Evolutionary conservation across 768 basidiomycete genomes (phyloP).

Genomic region (Pholiota conissans): DNA sequence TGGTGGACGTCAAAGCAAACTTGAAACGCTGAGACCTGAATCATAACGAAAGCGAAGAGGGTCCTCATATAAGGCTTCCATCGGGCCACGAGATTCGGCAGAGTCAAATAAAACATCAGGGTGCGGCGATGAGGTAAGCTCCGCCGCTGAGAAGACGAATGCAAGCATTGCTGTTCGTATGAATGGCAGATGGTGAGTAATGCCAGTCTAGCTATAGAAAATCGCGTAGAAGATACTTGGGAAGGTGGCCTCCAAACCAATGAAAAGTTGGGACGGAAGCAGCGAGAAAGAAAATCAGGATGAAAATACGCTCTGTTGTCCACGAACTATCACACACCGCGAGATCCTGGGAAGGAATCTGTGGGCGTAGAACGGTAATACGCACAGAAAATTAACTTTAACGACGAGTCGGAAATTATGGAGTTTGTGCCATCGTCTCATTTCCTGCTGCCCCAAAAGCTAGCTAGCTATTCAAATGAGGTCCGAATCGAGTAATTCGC

Average conservation of each 20-base stretch:
- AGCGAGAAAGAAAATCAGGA: background rate
- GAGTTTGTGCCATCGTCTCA: no score
- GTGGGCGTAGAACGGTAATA: background rate
- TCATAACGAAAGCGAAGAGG: constrained; percentile 1
- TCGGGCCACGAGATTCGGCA: constrained; percentile 6
- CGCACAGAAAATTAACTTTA: background rate
- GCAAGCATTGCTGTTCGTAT: background rate
- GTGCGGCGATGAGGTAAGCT: constrained; percentile 20
- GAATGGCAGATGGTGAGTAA: background rate
- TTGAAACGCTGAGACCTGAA: constrained; percentile 4
- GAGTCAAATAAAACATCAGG: constrained; percentile 7
- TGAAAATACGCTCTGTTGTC: background rate
- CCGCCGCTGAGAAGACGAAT: constrained; percentile 6
- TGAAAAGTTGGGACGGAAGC: background rate
- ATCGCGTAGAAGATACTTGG: background rate
- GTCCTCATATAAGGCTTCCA: constrained; percentile 16
- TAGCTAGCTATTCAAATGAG: no score
- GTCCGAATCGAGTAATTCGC: constrained; percentile 35
- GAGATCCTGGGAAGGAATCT: background rate
- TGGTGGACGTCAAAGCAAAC: constrained; percentile 13
- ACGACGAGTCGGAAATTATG: background rate
- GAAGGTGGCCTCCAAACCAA: background rate
- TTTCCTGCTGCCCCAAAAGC: no score
- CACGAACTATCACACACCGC: background rate
- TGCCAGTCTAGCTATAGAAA: background rate